Conservation (phyloP, 169 alveolate genomes). For the Plasmodium sp. region DNA sequence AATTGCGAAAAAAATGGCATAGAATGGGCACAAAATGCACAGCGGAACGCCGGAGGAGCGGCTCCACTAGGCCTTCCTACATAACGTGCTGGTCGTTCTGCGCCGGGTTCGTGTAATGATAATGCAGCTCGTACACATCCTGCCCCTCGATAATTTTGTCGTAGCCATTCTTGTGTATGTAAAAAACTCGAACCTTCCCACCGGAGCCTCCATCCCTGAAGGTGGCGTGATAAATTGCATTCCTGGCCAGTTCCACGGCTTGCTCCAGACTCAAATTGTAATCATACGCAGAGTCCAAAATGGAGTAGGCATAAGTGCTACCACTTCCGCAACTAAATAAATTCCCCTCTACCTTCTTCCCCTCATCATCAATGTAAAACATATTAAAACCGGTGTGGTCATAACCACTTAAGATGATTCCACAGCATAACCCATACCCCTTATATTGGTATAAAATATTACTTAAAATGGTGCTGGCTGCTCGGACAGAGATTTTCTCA, state of each 20-base stretch:
- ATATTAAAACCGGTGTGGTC: constrained; percentile 93
- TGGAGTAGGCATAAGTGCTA: constrained; percentile 98
- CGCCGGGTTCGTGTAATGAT: constrained; percentile 84
- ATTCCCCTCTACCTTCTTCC: constrained; percentile 92
- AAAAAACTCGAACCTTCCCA: constrained; percentile 98
- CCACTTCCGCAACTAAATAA: constrained; percentile 98
- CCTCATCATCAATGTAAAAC: constrained; percentile 95
- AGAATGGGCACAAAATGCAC: not conserved
- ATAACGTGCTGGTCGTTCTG: constrained; percentile 72
- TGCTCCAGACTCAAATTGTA: constrained; percentile 95
- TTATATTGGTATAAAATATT: constrained; percentile 94
- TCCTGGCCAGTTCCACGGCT: constrained; percentile 97
- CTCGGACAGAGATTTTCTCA: constrained; percentile 97
- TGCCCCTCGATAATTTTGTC: constrained; percentile 91
- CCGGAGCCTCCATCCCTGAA: constrained; percentile 99
- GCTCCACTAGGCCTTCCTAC: not conserved
- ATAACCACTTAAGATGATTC: constrained; percentile 95
- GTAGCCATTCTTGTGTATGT: constrained; percentile 96
- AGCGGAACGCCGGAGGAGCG: not conserved
- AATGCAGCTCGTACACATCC: constrained; percentile 93
- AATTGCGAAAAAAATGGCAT: not conserved
- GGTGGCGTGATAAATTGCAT: constrained; percentile 99
- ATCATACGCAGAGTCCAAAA: constrained; percentile 94
- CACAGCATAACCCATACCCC: constrained; percentile 99
- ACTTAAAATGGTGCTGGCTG: constrained; percentile 97